Base-by-base conservation (phyloP, 208 protist genomes). In the Entamoeba moshkovskii region DNA sequence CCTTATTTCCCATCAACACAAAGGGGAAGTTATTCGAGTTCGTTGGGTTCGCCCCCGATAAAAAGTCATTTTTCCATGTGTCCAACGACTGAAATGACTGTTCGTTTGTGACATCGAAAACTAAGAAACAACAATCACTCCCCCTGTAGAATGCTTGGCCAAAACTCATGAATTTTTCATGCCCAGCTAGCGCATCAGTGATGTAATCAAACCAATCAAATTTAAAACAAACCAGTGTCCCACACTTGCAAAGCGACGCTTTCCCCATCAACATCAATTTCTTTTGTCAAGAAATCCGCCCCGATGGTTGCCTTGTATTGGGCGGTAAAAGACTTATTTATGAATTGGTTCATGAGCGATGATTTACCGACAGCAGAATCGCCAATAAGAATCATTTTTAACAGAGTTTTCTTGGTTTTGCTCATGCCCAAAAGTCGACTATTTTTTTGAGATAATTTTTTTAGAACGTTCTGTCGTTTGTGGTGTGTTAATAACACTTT, bases 61-160 rank as follows among this genome's bases (percentile, higher is more conserved):
- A 5, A 45, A 94, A 93, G 1, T 96, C 95, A 25, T 96, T 48
- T 33, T 66, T 45, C 96, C 96, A 96, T 25, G 66, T 94, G 33
- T 95, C 95, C 22, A 96, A 66, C 29, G 93, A 93, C 16, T 96
- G 92, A 66, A 96, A 95, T 33, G 95, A 93, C 48, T 95, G 93
- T 45, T 44, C 46, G 25, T 94, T 66, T 18, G 94, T 96, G 8
- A 96, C 93, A 93, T 96, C 96, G 92, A 94, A 96, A 38, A 96
- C 96, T 94, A 99, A 96, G 95, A 99, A 93, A 97, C 99, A 98
- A 93, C 95, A 97, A 94, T 99, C 98, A 8, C 99, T 98, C 33
- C 99, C 99, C 93, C 99, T 97, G 96, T 99, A 99, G 95, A 99
- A 99, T 92, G 99, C 98, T 85, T 98, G 98, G 42, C 98, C 98